Evolutionary conservation across 768 basidiomycete species (phyloP), one percentile per base, ranked within the genome.

Genomic region (Clavaria fumosa): DNA sequence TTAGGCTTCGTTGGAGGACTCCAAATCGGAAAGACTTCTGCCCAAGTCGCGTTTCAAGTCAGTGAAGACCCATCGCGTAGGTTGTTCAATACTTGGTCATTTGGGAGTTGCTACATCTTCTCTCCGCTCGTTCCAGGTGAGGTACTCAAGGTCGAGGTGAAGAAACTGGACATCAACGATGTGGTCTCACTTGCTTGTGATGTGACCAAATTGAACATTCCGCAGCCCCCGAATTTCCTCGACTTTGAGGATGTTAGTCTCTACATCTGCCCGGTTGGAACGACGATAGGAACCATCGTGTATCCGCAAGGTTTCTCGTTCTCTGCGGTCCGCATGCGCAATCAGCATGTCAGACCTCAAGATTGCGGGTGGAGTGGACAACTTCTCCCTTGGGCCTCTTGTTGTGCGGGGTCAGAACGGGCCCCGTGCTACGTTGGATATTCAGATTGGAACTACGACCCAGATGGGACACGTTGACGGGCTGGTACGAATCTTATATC

Each of bases 201-300:
- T 15, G 20, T 41, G 11, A 38, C 37, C 12, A 7, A 37, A 22
- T 5, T 38, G 7, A 11, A 37, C 11, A 41, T 41, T 21, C 39
- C 39, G 26, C 17, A 6, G 6, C 36, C 34, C n/a, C 39, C 39
- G 15, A 31, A 41, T 23, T 41, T 41, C 23, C 20, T 41, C n/a
- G 37, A 22, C 11, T 41, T 41, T 26, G 17, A 30, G 11, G 21
- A 41, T 18, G 26, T 41, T 34, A 34, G 36, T 14, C 34, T 41
- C 12, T 41, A 41, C 23, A n/a, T 41, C 6, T 28, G 26, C 14
- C 32, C 39, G 11, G 15, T 21, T n/a, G 39, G 39, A 7, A 34
- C 32, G 23, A 41, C 39, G 17, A 41, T 41, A 20, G 35, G 39
- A 6, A 41, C 12, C 12, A 35, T 41, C 21, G 39, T 37, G n/a